Evolutionary conservation across 179 eudicot species (phyloP).

Genomic region (Nepenthes alata): DNA sequence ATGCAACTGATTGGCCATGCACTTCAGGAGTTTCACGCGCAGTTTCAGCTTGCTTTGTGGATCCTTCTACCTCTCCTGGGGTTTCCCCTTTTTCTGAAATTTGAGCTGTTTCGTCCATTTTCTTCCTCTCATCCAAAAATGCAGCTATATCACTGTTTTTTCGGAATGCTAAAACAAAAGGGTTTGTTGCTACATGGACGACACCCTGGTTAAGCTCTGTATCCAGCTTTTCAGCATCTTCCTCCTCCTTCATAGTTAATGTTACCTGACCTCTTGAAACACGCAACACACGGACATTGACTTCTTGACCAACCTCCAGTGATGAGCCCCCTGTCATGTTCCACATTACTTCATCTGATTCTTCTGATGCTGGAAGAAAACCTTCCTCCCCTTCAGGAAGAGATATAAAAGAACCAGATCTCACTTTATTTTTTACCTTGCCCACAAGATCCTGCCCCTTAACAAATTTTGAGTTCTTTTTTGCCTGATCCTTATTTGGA

Average conservation of each 20-base stretch:
- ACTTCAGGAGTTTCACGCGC: conserved; percentile 3
- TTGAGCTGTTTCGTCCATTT: conserved; percentile 24
- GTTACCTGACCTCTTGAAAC: conserved; percentile 56
- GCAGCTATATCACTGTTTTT: conserved; percentile 61
- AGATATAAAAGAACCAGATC: conserved; percentile 72
- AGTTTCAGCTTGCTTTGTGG: conserved; percentile 11
- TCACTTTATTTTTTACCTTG: conserved; percentile 56
- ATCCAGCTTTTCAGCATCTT: conserved; percentile 36
- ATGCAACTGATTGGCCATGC: conserved; percentile 6
- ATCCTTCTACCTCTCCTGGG: conserved; percentile 14
- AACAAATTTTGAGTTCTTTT: conserved; percentile 55
- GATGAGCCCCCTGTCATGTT: conserved; percentile 50
- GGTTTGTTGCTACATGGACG: conserved; percentile 54
- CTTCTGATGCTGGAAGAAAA: conserved; percentile 69
- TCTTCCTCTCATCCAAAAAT: conserved; percentile 61
- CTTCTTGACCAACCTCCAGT: conserved; percentile 70
- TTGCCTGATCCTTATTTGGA: conserved; percentile 32
- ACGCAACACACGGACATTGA: conserved; percentile 66
- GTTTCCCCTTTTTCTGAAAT: conserved; percentile 6
- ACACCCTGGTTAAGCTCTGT: conserved; percentile 32
- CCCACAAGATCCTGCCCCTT: conserved; percentile 83
- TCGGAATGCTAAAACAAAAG: conserved; percentile 74
- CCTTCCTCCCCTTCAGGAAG: conserved; percentile 95
- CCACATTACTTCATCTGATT: conserved; percentile 52
- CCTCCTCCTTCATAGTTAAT: conserved; percentile 71